A percentile compares a stretch with the other conserved stretches of the same genome.
Evolutionary conservation across 2,329 filamentous ascomycete genomes (phyloP).

Genomic region (Fusarium vanettenii): DNA sequence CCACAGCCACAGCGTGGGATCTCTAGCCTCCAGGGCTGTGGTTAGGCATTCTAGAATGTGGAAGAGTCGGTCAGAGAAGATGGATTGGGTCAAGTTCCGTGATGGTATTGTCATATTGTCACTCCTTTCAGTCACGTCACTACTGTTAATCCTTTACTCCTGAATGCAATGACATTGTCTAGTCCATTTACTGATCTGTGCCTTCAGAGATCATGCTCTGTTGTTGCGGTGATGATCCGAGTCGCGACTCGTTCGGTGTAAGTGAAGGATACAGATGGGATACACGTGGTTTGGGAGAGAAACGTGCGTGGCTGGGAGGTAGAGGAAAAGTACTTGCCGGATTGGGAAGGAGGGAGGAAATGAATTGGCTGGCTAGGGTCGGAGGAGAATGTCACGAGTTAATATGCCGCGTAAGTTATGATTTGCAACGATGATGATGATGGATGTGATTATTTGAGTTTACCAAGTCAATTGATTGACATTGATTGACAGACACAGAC

Average conservation of each 20-base stretch:
- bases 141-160: background rate
- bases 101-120: background rate
- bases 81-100: background rate
- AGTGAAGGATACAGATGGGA: conserved; percentile 21
- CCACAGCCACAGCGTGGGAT: conserved; percentile 17
- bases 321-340: conserved; percentile 24
- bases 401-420: conserved; percentile 24
- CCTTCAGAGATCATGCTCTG: conserved; percentile 11
- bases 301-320: background rate
- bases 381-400: conserved; percentile 11
- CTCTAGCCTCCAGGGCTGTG: background rate
- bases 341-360: conserved; percentile 33
- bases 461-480: background rate
- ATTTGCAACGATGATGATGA: conserved; percentile 9
- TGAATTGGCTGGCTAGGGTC: conserved; percentile 20
- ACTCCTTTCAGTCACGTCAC: background rate
- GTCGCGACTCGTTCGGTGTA: conserved; percentile 3
- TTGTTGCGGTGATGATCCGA: conserved; percentile 31
- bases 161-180: background rate
- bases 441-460: background rate
- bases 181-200: background rate
- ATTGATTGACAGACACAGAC: background rate
- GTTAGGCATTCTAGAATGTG: background rate
- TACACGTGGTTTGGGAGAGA: background rate
- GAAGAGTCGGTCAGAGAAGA: background rate